Percentiles rank a stretch among this genome's conserved stretches.
Conservation (phyloP, 116 monocot species). For the Dioscorea cayenensis region DNA sequence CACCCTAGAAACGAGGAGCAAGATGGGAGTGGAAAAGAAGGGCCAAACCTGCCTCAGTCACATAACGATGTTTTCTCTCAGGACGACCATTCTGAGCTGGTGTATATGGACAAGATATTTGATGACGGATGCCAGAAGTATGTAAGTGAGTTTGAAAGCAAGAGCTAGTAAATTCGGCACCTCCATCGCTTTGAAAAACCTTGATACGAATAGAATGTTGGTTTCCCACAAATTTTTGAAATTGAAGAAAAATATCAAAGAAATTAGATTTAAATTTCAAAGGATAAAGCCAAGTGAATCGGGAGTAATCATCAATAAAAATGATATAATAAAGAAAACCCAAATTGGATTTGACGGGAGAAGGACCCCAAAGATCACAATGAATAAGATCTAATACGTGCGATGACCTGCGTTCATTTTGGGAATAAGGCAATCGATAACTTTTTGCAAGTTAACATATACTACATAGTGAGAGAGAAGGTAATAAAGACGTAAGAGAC, state of each 20-base stretch:
- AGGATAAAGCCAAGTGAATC: background rate
- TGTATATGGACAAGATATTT: background rate
- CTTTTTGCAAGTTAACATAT: background rate
- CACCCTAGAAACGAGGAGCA: background rate
- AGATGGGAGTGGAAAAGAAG: background rate
- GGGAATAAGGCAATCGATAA: background rate
- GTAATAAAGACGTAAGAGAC: background rate
- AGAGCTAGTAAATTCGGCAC: background rate
- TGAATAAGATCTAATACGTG: background rate
- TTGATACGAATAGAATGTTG: background rate
- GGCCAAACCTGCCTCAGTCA: background rate
- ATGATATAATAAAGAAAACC: background rate
- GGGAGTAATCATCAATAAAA: background rate
- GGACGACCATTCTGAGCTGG: background rate
- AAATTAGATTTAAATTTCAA: background rate
- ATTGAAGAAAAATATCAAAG: background rate
- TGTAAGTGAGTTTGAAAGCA: background rate
- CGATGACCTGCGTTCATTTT: background rate
- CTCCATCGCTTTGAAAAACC: background rate
- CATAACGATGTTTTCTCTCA: background rate
- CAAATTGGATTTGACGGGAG: background rate
- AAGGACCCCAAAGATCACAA: background rate
- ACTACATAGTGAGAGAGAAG: background rate
- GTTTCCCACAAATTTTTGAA: background rate
- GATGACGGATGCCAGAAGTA: background rate